phyloP scores from a whole-genome alignment of 2,329 filamentous ascomycete species.

The Apiospora koreana region DNA sequence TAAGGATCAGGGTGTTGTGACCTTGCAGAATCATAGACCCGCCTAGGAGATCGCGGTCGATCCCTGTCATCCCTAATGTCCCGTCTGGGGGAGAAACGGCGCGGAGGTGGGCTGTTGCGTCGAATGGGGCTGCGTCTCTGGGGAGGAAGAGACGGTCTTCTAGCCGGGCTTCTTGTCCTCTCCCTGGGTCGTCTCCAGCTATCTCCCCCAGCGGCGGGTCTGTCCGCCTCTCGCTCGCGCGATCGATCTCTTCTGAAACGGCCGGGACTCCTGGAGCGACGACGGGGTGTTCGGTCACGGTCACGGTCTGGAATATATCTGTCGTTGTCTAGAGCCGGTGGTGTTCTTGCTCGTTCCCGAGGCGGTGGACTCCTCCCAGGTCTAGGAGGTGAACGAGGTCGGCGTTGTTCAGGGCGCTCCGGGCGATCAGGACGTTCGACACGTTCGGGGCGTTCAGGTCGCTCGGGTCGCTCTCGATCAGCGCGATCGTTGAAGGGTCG shows the following conservation, averaged over 20 bases:
- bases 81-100: constrained; percentile 37
- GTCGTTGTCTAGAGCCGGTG: constrained; percentile 44
- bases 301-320: constrained; percentile 25
- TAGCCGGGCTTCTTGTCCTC: constrained; percentile 31
- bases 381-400: constrained; percentile 30
- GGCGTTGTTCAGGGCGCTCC: constrained; percentile 42
- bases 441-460: constrained; percentile 19
- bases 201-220: constrained; percentile 26
- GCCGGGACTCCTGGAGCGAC: constrained; percentile 44
- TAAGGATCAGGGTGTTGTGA: constrained; percentile 24
- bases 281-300: constrained; percentile 44
- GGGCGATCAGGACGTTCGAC: not conserved
- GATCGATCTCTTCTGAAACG: constrained; percentile 45
- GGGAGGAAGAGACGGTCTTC: constrained; percentile 9
- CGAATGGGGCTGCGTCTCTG: constrained; percentile 18
- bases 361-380: constrained; percentile 7
- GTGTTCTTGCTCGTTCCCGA: constrained; percentile 36
- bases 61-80: constrained; percentile 43
- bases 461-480: constrained; percentile 40
- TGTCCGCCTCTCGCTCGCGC: constrained; percentile 24
- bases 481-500: constrained; percentile 51
- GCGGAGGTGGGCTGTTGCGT: constrained; percentile 35
- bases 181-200: constrained; percentile 25
- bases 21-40: constrained; percentile 38
- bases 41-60: constrained; percentile 39